Percentiles rank a stretch among this genome's conserved stretches.
Evolutionary conservation across 202 grass and related monocot species (phyloP).

Genomic region (Saccharum hybrid): DNA sequence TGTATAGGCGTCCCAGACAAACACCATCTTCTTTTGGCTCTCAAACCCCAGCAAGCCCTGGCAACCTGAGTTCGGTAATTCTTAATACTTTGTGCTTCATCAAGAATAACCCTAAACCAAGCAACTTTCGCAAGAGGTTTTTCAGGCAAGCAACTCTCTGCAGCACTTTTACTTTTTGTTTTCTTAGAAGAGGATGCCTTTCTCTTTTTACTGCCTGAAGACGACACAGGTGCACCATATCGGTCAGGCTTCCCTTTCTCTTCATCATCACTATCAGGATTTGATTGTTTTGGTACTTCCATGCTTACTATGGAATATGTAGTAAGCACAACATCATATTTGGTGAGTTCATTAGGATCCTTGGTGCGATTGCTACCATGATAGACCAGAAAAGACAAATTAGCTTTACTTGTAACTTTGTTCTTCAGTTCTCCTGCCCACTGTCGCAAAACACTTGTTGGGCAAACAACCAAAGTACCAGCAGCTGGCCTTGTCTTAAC

Average conservation of each 20-base stretch:
- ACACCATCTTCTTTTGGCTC: constrained; percentile 99
- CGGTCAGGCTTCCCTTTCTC: constrained; percentile 75
- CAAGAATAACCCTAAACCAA: constrained; percentile 98
- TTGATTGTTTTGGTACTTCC: constrained; percentile 95
- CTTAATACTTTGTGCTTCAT: constrained; percentile 99
- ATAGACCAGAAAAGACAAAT: constrained; percentile 87
- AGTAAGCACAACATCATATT: constrained; percentile 98
- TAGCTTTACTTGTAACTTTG: constrained; percentile 87
- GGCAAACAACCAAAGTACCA: constrained; percentile 98
- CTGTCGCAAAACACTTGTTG: constrained; percentile 93
- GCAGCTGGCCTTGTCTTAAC: constrained; percentile 77
- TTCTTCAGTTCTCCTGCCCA: constrained; percentile 95
- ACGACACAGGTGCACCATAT: constrained; percentile 49
- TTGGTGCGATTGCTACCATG: constrained; percentile 94
- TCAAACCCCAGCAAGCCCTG: constrained; percentile 92
- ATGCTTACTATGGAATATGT: constrained; percentile 99
- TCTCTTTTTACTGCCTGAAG: constrained; percentile 72
- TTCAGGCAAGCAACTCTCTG: constrained; percentile 63
- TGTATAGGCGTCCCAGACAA: constrained; percentile 99
- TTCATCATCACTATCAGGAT: constrained; percentile 88
- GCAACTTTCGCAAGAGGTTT: constrained; percentile 90
- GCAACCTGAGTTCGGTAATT: constrained; percentile 97
- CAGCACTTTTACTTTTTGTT: constrained; percentile 51
- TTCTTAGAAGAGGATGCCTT: constrained; percentile 60
- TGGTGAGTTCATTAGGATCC: constrained; percentile 82